Evolutionary conservation across 768 basidiomycete species (phyloP).

Genomic region (Mycena vitilis): DNA sequence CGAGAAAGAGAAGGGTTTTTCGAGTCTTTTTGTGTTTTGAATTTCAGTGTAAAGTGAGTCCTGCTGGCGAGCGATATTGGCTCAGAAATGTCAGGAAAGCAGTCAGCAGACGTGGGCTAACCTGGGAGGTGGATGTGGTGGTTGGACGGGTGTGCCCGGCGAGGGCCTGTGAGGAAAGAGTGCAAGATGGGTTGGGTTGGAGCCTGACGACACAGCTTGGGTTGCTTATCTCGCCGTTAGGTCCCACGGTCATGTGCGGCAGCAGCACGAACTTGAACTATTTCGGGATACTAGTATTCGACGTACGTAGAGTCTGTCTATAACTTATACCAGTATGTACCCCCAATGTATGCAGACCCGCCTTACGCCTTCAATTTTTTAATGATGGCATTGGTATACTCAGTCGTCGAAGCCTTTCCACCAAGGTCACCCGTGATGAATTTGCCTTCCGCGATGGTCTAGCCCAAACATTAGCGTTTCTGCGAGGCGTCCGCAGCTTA

Average conservation of each 20-base stretch:
- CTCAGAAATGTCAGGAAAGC: not conserved
- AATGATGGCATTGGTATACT: conserved; percentile 93
- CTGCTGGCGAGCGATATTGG: conserved; percentile 34
- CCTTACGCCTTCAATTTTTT: conserved; percentile 61
- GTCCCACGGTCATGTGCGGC: too few relatives aligned
- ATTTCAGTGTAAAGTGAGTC: conserved; percentile 48
- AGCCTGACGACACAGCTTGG: too few relatives aligned
- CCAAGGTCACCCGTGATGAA: conserved; percentile 95
- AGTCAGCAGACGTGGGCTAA: conserved; percentile 39
- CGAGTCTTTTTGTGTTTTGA: conserved; percentile 58
- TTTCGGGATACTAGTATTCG: too few relatives aligned
- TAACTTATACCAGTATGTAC: conserved; percentile 34
- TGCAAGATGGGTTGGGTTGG: conserved; percentile 30
- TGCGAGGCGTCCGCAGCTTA: conserved; percentile 3
- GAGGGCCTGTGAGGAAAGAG: conserved; percentile 78
- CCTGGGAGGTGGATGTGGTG: conserved; percentile 59
- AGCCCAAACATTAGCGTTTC: conserved; percentile 28
- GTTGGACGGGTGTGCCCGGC: conserved; percentile 86
- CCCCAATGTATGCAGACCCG: conserved; percentile 10
- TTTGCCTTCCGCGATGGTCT: conserved; percentile 99
- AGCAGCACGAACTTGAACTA: too few relatives aligned
- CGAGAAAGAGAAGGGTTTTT: conserved; percentile 60
- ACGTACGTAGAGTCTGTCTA: conserved; percentile 32
- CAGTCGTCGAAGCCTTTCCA: conserved; percentile 88
- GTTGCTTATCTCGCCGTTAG: too few relatives aligned